These are phyloP conservation scores for Recurvomyces mirabilis DNA, from an alignment of 495 filamentous ascomycete genomes.

Conservation along the genomic window DNA sequence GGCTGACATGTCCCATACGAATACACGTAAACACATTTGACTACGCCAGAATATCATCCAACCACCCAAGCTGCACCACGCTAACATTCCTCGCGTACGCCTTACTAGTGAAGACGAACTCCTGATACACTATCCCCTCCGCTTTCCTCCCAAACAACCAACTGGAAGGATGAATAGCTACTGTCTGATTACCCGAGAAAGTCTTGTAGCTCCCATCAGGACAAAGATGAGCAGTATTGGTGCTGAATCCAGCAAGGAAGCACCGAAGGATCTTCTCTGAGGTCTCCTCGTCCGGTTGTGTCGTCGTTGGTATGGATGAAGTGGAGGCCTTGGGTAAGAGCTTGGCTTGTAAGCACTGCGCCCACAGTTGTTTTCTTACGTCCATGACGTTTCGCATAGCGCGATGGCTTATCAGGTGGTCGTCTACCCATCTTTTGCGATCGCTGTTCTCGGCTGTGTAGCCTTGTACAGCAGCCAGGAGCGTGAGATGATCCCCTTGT, in stretches of 20 bases:
- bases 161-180: conserved; percentile 83
- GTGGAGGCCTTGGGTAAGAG: conserved; percentile 32
- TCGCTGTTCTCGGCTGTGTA: conserved; percentile 68
- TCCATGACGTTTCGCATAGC: conserved; percentile 76
- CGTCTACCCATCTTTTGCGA: conserved; percentile 64
- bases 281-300: conserved; percentile 38
- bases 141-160: conserved; percentile 75
- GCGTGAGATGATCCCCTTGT: conserved; percentile 84
- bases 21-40: no score
- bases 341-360: conserved; percentile 43
- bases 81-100: conserved; percentile 86
- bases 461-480: conserved; percentile 68
- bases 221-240: conserved; percentile 71
- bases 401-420: conserved; percentile 63
- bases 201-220: conserved; percentile 83
- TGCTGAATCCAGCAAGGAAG: conserved; percentile 69
- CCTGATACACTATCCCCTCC: conserved; percentile 91
- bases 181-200: conserved; percentile 67
- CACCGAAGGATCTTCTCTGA: conserved; percentile 57
- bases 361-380: conserved; percentile 76
- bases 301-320: conserved; percentile 4
- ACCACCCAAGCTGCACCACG: conserved; percentile 77
- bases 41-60: conserved; percentile 49
- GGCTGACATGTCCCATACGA: no score
- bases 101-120: conserved; percentile 88